phyloP scores from a whole-genome alignment of 2,329 filamentous ascomycete species.

The Drechmeria coniospora region DNA sequence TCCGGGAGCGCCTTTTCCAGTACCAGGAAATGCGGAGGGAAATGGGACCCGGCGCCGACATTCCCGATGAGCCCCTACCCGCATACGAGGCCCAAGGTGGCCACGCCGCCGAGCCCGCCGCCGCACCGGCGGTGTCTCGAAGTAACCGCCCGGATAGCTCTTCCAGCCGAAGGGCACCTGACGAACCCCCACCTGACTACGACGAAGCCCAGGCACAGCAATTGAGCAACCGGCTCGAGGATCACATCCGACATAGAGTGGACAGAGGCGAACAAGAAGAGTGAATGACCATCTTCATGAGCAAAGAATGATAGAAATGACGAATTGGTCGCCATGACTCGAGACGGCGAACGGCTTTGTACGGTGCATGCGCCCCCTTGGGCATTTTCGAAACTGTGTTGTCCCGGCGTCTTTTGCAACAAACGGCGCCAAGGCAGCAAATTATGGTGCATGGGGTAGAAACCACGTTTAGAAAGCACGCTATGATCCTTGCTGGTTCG shows the following conservation, averaged over 20 bases:
- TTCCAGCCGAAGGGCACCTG: constrained; percentile 28
- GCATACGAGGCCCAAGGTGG: constrained; percentile 55
- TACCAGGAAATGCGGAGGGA: constrained; percentile 61
- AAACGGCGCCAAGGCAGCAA: too few species aligned
- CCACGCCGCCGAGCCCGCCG: constrained; percentile 14
- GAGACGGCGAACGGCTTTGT: too few species aligned
- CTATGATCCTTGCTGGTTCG: too few species aligned
- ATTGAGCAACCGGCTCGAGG: constrained; percentile 42
- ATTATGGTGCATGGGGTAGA: too few species aligned
- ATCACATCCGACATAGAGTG: constrained; percentile 58
- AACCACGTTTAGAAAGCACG: too few species aligned
- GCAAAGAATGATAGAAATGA: too few species aligned
- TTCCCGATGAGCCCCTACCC: constrained; percentile 75
- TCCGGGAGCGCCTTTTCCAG: constrained; percentile 72
- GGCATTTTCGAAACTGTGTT: too few species aligned
- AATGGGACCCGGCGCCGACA: constrained; percentile 44
- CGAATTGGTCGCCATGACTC: too few species aligned
- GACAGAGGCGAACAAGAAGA: constrained; percentile 34
- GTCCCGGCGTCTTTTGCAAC: too few species aligned
- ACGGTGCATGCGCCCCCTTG: too few species aligned
- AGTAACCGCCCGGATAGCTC: constrained; percentile 20
- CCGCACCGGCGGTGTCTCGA: constrained; percentile 9
- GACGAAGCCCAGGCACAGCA: constrained; percentile 75
- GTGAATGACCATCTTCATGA: too few species aligned
- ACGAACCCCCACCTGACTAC: constrained; percentile 80